These are phyloP conservation scores for Hypholoma sublateritium DNA, from an alignment of 768 basidiomycete species.

Conservation along the genomic window DNA sequence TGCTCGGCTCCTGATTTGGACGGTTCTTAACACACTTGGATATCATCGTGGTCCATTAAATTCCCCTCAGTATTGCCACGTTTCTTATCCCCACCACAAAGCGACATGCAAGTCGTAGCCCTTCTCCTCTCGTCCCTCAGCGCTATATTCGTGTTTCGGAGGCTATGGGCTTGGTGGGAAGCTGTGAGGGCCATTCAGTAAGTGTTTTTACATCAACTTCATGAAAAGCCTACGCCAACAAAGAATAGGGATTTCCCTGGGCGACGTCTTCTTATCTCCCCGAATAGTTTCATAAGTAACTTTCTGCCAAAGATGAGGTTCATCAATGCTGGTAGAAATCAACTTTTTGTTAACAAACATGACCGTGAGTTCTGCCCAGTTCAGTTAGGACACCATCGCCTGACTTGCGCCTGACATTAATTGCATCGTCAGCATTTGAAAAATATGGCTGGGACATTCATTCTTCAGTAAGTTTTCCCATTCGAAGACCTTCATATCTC, in stretches of 20 bases:
- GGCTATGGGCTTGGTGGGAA: slow-evolving; percentile 20
- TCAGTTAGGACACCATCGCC: not conserved
- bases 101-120: not conserved
- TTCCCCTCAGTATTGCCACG: too few species aligned
- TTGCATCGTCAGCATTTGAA: slow-evolving; percentile 24
- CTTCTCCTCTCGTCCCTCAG: slow-evolving; percentile 15
- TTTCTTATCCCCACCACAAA: not conserved
- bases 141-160: slow-evolving; percentile 21
- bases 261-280: slow-evolving; percentile 27
- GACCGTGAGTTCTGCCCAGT: slow-evolving; percentile 18
- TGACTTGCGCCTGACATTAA: too few species aligned
- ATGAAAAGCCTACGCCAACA: not conserved
- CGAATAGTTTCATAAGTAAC: slow-evolving; percentile 21
- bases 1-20: too few species aligned
- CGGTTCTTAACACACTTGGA: too few species aligned
- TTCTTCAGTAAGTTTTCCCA: slow-evolving; percentile 26
- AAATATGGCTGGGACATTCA: slow-evolving; percentile 34
- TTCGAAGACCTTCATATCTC: too few species aligned
- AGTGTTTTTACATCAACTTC: slow-evolving; percentile 1
- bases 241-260: slow-evolving; percentile 31
- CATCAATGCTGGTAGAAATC: slow-evolving; percentile 30
- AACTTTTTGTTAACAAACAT: slow-evolving; percentile 29
- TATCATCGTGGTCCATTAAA: too few species aligned
- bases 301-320: slow-evolving; percentile 27
- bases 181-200: slow-evolving; percentile 29